These are phyloP conservation scores for Pestalotiopsis fici DNA, from an alignment of 2,329 filamentous ascomycete species.

Conservation along the genomic window DNA sequence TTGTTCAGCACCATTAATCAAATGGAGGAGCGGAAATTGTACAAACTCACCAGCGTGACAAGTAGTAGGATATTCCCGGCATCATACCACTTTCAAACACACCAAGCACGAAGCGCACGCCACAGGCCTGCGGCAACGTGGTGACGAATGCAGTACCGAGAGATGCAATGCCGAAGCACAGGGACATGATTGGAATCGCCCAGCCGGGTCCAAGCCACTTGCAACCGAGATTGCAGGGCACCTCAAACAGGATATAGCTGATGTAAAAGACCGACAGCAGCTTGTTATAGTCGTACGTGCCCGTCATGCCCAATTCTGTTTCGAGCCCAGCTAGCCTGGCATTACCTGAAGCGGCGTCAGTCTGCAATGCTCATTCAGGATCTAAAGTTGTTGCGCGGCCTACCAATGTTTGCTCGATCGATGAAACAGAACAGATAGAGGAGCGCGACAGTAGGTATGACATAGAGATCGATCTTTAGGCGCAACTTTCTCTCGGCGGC, in stretches of 20 bases:
- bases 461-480: constrained; percentile 62
- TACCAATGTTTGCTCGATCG: constrained; percentile 69
- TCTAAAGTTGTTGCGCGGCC: constrained; percentile 10
- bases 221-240: constrained; percentile 68
- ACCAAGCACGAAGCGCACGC: constrained; percentile 67
- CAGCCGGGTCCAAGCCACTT: constrained; percentile 73
- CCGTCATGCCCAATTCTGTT: constrained; percentile 57
- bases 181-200: constrained; percentile 64
- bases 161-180: constrained; percentile 65
- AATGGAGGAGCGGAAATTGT: too few relatives aligned
- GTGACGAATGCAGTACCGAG: constrained; percentile 67
- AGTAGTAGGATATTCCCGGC: constrained; percentile 73
- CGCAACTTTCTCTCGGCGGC: constrained; percentile 57
- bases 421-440: constrained; percentile 75
- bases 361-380: background rate
- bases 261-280: constrained; percentile 72
- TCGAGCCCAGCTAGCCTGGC: constrained; percentile 68
- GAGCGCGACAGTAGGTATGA: constrained; percentile 63
- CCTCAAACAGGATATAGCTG: constrained; percentile 72
- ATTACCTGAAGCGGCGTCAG: constrained; percentile 51
- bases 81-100: constrained; percentile 75
- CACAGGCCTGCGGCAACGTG: constrained; percentile 50
- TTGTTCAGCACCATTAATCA: too few relatives aligned
- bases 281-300: constrained; percentile 66
- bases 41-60: constrained; percentile 72